A percentile compares a stretch with the other conserved stretches of the same genome.
Conservation (phyloP, 768 basidiomycete genomes). For the Hypholoma fasciculare region DNA sequence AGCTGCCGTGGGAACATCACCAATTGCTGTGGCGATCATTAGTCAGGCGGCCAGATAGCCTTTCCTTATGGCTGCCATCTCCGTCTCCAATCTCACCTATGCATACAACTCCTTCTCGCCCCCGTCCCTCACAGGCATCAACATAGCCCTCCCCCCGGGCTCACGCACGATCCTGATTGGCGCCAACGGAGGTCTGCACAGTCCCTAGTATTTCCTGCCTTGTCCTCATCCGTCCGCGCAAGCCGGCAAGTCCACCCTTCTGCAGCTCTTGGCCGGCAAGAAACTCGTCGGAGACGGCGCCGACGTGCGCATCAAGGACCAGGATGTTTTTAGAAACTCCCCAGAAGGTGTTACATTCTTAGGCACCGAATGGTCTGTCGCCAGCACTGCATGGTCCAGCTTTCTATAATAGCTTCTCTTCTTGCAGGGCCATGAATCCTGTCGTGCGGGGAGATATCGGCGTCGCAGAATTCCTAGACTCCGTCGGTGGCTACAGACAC, state of each 20-base stretch:
- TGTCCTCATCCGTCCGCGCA: slow-evolving; percentile 11
- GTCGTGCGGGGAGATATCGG: slow-evolving; percentile 92
- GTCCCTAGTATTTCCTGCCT: slow-evolving; percentile 5
- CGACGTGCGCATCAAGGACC: slow-evolving; percentile 69
- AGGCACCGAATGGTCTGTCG: slow-evolving; percentile 87
- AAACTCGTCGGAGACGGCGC: slow-evolving; percentile 63
- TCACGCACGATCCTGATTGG: slow-evolving; percentile 87
- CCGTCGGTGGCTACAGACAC: slow-evolving; percentile 93
- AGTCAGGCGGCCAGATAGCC: neutral
- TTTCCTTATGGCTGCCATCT: slow-evolving; percentile 31
- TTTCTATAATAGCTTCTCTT: neutral
- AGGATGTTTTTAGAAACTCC: slow-evolving; percentile 88
- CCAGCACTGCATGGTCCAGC: neutral
- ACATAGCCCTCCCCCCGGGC: slow-evolving; percentile 67
- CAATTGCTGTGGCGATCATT: neutral
- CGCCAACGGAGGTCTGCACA: slow-evolving; percentile 82
- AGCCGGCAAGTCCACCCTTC: slow-evolving; percentile 95
- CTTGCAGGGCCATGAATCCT: slow-evolving; percentile 88
- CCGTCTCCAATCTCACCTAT: slow-evolving; percentile 59
- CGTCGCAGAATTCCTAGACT: slow-evolving; percentile 94
- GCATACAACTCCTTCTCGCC: slow-evolving; percentile 39
- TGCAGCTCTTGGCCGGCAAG: slow-evolving; percentile 94
- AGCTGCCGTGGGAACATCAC: slow-evolving; percentile 6
- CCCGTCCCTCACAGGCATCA: slow-evolving; percentile 65
- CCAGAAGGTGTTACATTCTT: slow-evolving; percentile 83